A percentile compares a stretch with the other conserved stretches of the same genome.
These are phyloP conservation scores for Marasmius sp. DNA, from an alignment of 1,284 basidiomycete genomes.

Conservation along the genomic window DNA sequence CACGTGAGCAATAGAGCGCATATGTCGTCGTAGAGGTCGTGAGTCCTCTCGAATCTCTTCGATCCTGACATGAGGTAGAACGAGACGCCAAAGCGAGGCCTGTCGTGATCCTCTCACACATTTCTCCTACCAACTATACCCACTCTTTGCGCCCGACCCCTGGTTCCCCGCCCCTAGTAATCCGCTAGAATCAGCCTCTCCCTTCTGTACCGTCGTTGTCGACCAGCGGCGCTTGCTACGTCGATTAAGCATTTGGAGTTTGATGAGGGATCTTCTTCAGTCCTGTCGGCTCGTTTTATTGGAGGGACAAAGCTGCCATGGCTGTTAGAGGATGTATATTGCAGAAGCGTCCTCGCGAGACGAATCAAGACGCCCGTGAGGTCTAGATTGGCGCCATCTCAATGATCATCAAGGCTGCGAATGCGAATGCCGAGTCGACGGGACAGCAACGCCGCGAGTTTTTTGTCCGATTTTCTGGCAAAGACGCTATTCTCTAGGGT, in stretches of 20 bases:
- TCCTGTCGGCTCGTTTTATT: slow-evolving; percentile 40
- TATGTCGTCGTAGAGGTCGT: too few species aligned
- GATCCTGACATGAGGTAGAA: too few species aligned
- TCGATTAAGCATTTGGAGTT: slow-evolving; percentile 43
- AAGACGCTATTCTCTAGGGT: slow-evolving; percentile 26
- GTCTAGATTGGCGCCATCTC: slow-evolving; percentile 35
- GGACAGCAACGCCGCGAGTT: slow-evolving; percentile 18
- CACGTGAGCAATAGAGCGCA: too few species aligned
- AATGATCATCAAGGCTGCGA: slow-evolving; percentile 28
- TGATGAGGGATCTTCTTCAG: slow-evolving; percentile 44
- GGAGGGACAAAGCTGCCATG: slow-evolving; percentile 28
- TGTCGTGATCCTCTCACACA: too few species aligned
- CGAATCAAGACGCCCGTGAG: slow-evolving; percentile 40
- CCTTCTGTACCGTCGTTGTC: too few species aligned
- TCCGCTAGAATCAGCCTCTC: too few species aligned
- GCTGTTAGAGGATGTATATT: slow-evolving; percentile 36
- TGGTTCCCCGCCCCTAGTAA: slow-evolving; percentile 25
- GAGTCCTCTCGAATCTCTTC: too few species aligned
- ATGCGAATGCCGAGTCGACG: not conserved
- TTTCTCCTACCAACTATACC: not conserved
- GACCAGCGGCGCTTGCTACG: too few species aligned
- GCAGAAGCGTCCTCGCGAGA: slow-evolving; percentile 37
- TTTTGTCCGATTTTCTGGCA: not conserved
- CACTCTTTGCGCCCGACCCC: slow-evolving; percentile 23
- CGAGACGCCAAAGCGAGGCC: too few species aligned